Base-by-base conservation (phyloP, 768 basidiomycete genomes). In the Roridomyces roridus region DNA sequence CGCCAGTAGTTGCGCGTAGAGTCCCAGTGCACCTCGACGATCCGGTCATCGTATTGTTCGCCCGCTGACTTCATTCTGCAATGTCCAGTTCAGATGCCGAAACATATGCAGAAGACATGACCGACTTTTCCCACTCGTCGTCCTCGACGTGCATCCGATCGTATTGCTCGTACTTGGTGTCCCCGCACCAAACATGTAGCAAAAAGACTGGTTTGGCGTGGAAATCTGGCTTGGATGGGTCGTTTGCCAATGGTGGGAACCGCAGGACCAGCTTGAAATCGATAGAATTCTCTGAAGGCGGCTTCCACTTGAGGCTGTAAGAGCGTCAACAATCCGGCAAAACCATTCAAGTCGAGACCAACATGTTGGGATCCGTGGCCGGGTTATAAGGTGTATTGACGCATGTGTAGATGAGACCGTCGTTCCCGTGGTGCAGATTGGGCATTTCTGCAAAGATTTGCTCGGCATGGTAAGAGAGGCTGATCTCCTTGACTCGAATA, bases 261-360 rank as follows among this genome's bases (percentile, higher is more conserved):
- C 94, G 88, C n/a, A 99, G 77, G 45, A 95, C 84, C 25, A 98
- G 88, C 71, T 94, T 94, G 80, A 99, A 98, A 72, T 99, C 97
- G 65, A 98, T 89, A 2, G 95, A 96, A 70, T 99, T 99, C 69
- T 98, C 96, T 2, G 90, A 92, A 0, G 97, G 95, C 1, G 96
- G 95, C 72, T 99, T 99, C 97, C 97, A 99, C 73, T 99, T 99
- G 67, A 99, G 72, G 60, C 96, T 98, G 63, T 24, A 48, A 21
- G 28, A 11, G 43, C 44, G 59, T 57, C 29, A 51, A 47, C 64
- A 35, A 26, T 17, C 18, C 45, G 39, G 26, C 23, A 42, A 31
- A 46, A 24, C 46, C 21, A 18, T 15, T 37, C 28, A 5, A 15
- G 18, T 40, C n/a, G 20, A 23, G 11, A 74, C 87, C 65, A 57